Conservation (phyloP, 495 filamentous ascomycete species). For the Podospora appendiculata region DNA sequence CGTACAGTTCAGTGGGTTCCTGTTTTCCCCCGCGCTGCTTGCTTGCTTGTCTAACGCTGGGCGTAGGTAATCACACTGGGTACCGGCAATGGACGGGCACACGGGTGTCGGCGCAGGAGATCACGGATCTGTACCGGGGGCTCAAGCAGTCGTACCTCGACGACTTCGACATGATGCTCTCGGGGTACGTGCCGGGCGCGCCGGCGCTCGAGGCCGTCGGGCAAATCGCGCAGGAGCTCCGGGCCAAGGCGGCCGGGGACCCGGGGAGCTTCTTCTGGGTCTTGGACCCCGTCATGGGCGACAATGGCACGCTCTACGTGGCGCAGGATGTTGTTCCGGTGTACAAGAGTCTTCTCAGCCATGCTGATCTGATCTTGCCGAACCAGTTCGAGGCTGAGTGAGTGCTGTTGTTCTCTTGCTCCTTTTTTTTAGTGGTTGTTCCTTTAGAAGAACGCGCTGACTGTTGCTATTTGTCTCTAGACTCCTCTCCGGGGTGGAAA, state of each 20-base stretch:
- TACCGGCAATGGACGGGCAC: slow-evolving; percentile 84
- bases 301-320: slow-evolving; percentile 86
- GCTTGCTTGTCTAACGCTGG: background rate
- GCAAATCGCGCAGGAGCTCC: slow-evolving; percentile 70
- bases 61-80: slow-evolving; percentile 84
- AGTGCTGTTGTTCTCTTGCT: slow-evolving; percentile 15
- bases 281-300: slow-evolving; percentile 98
- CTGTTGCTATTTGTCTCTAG: slow-evolving; percentile 29
- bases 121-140: slow-evolving; percentile 76
- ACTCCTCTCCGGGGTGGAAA: slow-evolving; percentile 73
- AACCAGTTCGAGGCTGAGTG: slow-evolving; percentile 98
- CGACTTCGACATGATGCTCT: slow-evolving; percentile 85
- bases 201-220: slow-evolving; percentile 78
- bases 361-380: slow-evolving; percentile 87
- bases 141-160: slow-evolving; percentile 73
- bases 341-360: slow-evolving; percentile 68
- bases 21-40: background rate
- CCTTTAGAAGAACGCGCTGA: background rate
- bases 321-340: slow-evolving; percentile 80
- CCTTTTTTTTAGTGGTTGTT: background rate
- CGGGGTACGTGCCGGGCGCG: slow-evolving; percentile 85
- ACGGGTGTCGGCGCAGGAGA: slow-evolving; percentile 69
- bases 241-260: slow-evolving; percentile 46
- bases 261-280: slow-evolving; percentile 91
- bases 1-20: slow-evolving; percentile 75